phyloP scores from a whole-genome alignment of 306 rosid genomes.

The Erythrophleum fordii region DNA sequence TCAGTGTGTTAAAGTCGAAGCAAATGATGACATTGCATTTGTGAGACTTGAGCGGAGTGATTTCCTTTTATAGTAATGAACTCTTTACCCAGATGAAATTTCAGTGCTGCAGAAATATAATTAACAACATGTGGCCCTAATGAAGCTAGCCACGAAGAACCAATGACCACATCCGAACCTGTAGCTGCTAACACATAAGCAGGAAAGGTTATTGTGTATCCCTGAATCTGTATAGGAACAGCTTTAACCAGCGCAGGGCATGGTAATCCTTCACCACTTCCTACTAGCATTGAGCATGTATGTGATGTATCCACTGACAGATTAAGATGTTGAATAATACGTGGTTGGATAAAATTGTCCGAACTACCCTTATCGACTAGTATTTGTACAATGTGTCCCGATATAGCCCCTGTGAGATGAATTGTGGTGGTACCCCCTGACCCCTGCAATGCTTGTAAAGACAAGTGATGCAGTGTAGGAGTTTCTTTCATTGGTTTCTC shows the following conservation, averaged over 20 bases:
- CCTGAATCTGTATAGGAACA: background rate
- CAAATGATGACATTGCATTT: too few relatives aligned
- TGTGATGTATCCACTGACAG: background rate
- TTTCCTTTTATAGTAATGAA: background rate
- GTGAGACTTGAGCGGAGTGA: too few relatives aligned
- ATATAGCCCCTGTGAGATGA: background rate
- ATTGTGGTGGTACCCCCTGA: background rate
- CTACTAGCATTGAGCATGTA: background rate
- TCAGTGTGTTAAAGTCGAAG: too few relatives aligned
- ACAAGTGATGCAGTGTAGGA: too few relatives aligned
- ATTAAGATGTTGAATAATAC: background rate
- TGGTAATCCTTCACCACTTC: background rate
- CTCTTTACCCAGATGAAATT: too few relatives aligned
- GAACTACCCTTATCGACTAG: background rate
- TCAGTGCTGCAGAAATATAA: background rate
- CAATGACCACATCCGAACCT: background rate
- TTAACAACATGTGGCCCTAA: background rate
- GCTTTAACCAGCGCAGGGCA: accelerated
- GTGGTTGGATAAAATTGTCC: background rate
- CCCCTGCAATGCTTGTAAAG: too few relatives aligned
- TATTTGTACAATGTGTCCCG: background rate
- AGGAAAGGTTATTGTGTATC: accelerated
- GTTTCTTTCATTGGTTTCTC: too few relatives aligned
- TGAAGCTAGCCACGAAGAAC: background rate
- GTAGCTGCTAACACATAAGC: background rate